Conservation (phyloP, 1,284 basidiomycete species). For the Austroboletus novae-zelandiae region DNA sequence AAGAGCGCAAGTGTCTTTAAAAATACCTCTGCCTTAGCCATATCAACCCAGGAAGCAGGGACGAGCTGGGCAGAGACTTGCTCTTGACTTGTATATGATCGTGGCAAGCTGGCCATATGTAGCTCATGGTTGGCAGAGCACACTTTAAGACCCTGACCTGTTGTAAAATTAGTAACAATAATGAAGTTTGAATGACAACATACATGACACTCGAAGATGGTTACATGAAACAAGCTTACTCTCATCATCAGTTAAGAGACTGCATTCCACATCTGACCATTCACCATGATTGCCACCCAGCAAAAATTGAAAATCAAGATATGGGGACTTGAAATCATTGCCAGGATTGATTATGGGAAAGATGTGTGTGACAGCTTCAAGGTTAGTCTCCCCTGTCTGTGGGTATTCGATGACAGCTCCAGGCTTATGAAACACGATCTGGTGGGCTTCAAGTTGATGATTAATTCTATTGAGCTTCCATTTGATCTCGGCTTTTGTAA, state of each 20-base stretch:
- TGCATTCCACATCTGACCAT: rapidly evolving
- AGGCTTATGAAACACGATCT: not conserved
- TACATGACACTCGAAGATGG: not conserved
- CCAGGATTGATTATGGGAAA: slow-evolving; percentile 1
- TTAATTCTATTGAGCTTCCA: not conserved
- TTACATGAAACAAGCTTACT: not conserved
- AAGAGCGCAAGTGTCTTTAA: too few species aligned
- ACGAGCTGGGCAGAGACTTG: too few species aligned
- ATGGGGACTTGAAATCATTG: not conserved
- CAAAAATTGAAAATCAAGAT: not conserved
- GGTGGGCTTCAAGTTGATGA: not conserved
- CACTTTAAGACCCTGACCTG: slow-evolving; percentile 4
- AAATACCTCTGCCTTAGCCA: too few species aligned
- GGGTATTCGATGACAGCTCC: not conserved
- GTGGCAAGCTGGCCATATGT: too few species aligned
- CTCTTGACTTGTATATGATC: too few species aligned
- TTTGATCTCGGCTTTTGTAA: not conserved
- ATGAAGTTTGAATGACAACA: not conserved
- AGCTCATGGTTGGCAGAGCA: not conserved
- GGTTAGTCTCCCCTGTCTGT: not conserved
- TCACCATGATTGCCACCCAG: not conserved
- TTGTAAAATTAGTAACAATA: not conserved
- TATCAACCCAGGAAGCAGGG: too few species aligned
- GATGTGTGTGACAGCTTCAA: not conserved
- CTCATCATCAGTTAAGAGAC: not conserved